Evolutionary conservation across 78 protist species (phyloP), one percentile per base, ranked within the genome.

Genomic region (Speleostelium caveatum): DNA sequence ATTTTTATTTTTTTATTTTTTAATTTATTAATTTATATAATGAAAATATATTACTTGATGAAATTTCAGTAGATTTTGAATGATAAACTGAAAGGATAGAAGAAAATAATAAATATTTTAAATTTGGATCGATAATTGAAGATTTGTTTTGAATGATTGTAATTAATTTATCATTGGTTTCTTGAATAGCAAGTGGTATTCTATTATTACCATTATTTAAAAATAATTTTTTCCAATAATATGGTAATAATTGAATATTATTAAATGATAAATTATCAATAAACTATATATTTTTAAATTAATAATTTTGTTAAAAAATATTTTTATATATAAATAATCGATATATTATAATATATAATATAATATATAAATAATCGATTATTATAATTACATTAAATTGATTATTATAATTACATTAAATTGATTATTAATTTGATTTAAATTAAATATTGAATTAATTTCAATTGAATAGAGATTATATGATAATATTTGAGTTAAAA

Each of bases 391-490:
- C 26, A n/a, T 60, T 60, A n/a, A 33, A 26, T 58, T 58, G 21
- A 26, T 58, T 21, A 26, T 58, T 58, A 26, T 58, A 26, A 26
- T 22, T 26, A n/a, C 21, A 26, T 26, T 24, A 21, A n/a, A 6
- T 58, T 28, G 30, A 63, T 65, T 38, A 0, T 38, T 66, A 45
- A 36, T 12, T 69, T 39, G 4, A 10, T n/a, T n/a, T 72, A 33
- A 53, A 72, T 51, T 45, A 72, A 72, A 72, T 55, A 72, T 36
- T 21, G 78, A 51, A 51, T 51, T 51, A 21, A 45, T 35, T 68
- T 68, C 45, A 32, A 72, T 24, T 19, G n/a, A 24, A 21, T 55
- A 32, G 22, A 51, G 22, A 51, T 51, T 30, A 51, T 35, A 21
- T 22, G 45, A 8, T 36, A 72, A 42, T 28, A 69, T 42, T 51